Percentiles rank a stretch among this genome's conserved stretches.
These are phyloP conservation scores for Acaromyces ingoldii DNA, from an alignment of 1,284 basidiomycete species.

Conservation along the genomic window DNA sequence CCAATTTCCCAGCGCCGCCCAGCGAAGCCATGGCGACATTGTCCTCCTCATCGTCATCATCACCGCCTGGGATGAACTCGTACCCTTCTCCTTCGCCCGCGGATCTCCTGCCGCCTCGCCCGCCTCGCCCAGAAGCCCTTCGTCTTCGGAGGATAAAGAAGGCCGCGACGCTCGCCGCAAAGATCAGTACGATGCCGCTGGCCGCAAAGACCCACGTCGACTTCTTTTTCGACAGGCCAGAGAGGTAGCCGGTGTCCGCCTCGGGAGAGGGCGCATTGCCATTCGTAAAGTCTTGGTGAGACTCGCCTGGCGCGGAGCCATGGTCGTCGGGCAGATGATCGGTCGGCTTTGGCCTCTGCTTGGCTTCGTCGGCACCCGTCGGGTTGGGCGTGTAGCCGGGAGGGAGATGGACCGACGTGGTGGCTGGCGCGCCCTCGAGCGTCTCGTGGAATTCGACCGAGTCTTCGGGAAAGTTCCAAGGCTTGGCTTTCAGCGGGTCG, in stretches of 20 bases:
- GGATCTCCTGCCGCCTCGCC: no score
- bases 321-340: conserved; percentile 80
- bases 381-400: conserved; percentile 28
- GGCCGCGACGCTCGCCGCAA: conserved; percentile 63
- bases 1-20: conserved; percentile 15
- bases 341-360: conserved; percentile 75
- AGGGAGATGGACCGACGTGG: conserved; percentile 15
- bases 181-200: conserved; percentile 64
- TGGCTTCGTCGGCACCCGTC: conserved; percentile 51
- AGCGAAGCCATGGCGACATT: conserved; percentile 43
- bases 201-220: conserved; percentile 82
- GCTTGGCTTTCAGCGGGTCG: conserved; percentile 64
- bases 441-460: conserved; percentile 49
- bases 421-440: conserved; percentile 57
- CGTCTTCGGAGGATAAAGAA: conserved; percentile 61
- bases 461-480: conserved; percentile 47
- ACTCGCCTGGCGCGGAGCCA: conserved; percentile 54
- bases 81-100: conserved; percentile 63
- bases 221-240: conserved; percentile 67
- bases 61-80: conserved; percentile 62
- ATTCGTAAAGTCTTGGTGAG: conserved; percentile 51
- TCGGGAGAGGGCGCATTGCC: conserved; percentile 48
- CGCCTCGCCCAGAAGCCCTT: no score
- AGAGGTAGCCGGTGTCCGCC: conserved; percentile 78
- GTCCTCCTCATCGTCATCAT: conserved; percentile 55